Conservation (phyloP, 257 asterid genomes). For the Ehretia macrophylla region DNA sequence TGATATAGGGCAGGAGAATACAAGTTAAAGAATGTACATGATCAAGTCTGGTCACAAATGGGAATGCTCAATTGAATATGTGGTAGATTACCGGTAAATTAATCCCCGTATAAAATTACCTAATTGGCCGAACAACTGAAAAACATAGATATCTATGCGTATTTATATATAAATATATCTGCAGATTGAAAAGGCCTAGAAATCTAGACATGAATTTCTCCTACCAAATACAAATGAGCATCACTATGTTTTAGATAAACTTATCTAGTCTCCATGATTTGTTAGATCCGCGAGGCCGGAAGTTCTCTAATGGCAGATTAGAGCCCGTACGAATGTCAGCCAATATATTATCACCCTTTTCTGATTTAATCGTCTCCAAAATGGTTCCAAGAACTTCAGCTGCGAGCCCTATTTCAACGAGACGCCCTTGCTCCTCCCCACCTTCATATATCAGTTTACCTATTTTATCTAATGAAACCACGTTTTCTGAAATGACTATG, state of each 20-base stretch:
- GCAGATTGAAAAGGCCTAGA: slow-evolving; percentile 12
- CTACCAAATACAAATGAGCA: slow-evolving; percentile 21
- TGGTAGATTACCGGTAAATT: too few species aligned
- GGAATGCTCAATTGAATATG: too few species aligned
- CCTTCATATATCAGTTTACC: slow-evolving; percentile 35
- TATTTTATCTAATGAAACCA: slow-evolving; percentile 26
- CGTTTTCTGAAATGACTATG: slow-evolving; percentile 24
- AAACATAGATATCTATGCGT: background rate
- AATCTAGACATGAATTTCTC: slow-evolving; percentile 21
- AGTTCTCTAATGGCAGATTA: slow-evolving; percentile 24
- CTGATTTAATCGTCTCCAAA: slow-evolving; percentile 35
- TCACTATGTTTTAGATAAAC: slow-evolving; percentile 12
- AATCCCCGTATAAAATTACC: too few species aligned
- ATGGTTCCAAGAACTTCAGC: slow-evolving; percentile 40
- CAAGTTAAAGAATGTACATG: too few species aligned
- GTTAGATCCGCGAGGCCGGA: slow-evolving; percentile 37
- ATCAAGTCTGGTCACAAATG: too few species aligned
- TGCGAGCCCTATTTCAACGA: slow-evolving; percentile 46
- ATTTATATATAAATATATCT: slow-evolving; percentile 1
- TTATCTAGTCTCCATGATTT: slow-evolving; percentile 39
- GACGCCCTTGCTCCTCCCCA: slow-evolving; percentile 45
- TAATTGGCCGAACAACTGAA: too few species aligned
- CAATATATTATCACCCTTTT: slow-evolving; percentile 29
- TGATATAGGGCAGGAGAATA: too few species aligned
- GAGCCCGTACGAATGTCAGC: slow-evolving; percentile 24